Base-by-base conservation (phyloP, 192 early-diverging fungal species). In the Coemansia sp. region DNA sequence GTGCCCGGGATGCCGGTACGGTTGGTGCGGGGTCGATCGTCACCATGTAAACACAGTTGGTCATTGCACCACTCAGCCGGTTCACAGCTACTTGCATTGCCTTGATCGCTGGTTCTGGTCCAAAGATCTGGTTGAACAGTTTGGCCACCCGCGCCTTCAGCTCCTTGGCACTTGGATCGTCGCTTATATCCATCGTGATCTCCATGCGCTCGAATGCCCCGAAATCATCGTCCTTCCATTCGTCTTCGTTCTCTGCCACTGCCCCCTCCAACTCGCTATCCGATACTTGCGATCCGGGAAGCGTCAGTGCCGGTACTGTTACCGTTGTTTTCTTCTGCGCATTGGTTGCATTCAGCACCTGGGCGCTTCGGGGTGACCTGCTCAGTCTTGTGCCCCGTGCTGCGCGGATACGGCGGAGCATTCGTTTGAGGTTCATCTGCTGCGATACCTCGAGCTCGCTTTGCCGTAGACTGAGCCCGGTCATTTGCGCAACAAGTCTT, bases 11-110 rank as follows among this genome's bases (percentile, higher is more conserved):
- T 29, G 59, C 33, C 9, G 70, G 33, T 1, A 64, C 61, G 7
- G 55, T 33, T 22, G 65, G 72, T 31, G 64, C 69, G 22, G 74
- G 67, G 30, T 28, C 54, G 23, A 75, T 36, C 3, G 56, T 68
- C 6, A 81, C 66, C 68, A 79, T 75, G 48, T 40, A 79, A 1
- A 83, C 66, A 62, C 79, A 83, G 75, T 91, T 91, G 53, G 89
- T 91, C 85, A 91, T 75, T 3, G 89, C 89, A 9, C 89, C 89
- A 72, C 82, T 86, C 42, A 91, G 64, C 19, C 86, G 71, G 6
- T 72, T 57, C 28, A 88, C 50, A 5, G 54, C 14, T 10, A 88
- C 47, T 1, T 75, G 61, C 9, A 45, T 15, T 6, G 31, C 61
- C 11, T 11, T n/a, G 4, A 80, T 53, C 19, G 50, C 20, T 0